Conservation (phyloP, 805 yeast genomes). For the Kuraishia molischiana region DNA sequence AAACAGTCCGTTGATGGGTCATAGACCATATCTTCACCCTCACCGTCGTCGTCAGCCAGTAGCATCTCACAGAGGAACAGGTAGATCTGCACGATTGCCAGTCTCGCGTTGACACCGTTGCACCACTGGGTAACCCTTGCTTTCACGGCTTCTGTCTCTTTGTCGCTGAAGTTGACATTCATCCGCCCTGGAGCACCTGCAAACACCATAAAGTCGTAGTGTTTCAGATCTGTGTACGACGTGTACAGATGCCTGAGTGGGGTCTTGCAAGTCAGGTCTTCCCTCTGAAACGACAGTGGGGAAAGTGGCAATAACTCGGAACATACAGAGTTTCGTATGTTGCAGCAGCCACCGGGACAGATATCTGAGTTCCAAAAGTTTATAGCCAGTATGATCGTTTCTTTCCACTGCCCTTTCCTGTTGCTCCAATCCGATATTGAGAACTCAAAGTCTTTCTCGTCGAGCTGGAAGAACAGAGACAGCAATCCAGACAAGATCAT, state of each 20-base stretch:
- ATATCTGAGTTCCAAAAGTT: slow-evolving; percentile 57
- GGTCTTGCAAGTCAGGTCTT: neutral
- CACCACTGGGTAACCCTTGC: slow-evolving; percentile 46
- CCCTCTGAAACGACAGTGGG: neutral
- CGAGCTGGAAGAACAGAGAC: slow-evolving; percentile 48
- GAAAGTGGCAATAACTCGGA: slow-evolving; percentile 14
- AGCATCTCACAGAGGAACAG: slow-evolving; percentile 54
- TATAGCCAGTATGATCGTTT: slow-evolving; percentile 57
- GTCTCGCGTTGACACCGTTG: slow-evolving; percentile 32
- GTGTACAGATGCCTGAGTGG: slow-evolving; percentile 15
- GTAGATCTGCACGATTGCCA: slow-evolving; percentile 51
- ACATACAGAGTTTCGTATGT: slow-evolving; percentile 19
- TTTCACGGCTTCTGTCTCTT: slow-evolving; percentile 38
- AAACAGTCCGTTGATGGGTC: slow-evolving; percentile 43
- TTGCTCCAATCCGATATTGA: slow-evolving; percentile 40
- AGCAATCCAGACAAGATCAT: slow-evolving; percentile 58
- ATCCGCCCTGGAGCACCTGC: slow-evolving; percentile 80
- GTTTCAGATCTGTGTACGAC: slow-evolving; percentile 61
- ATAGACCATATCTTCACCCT: slow-evolving; percentile 24
- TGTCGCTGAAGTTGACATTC: slow-evolving; percentile 49
- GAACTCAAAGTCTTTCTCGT: neutral
- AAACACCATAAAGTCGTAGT: slow-evolving; percentile 67
- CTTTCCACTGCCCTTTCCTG: slow-evolving; percentile 63
- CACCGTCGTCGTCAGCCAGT: slow-evolving; percentile 28
- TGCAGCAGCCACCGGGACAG: slow-evolving; percentile 22